Conservation (phyloP, 306 rosid species). For the Quercus gilva region DNA sequence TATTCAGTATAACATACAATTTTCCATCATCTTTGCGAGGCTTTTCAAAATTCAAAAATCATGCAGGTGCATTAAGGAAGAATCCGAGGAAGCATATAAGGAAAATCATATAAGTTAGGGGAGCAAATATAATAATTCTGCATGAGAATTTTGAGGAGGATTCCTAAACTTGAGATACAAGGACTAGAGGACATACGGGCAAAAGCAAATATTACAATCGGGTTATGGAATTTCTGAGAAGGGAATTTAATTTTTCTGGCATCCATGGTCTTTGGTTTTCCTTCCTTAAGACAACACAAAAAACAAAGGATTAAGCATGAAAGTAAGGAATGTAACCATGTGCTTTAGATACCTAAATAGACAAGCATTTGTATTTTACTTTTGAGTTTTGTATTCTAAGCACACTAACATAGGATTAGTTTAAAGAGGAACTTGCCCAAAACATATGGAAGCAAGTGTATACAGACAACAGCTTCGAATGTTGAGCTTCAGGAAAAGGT, state of each 20-base stretch:
- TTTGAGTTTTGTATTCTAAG: conserved; percentile 22
- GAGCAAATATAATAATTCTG: conserved; percentile 23
- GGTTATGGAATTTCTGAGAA: conserved; percentile 43
- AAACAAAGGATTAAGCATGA: conserved; percentile 49
- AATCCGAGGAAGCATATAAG: conserved; percentile 48
- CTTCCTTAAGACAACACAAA: conserved; percentile 22
- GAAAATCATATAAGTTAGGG: conserved; percentile 54
- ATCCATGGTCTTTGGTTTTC: conserved; percentile 26
- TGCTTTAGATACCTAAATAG: conserved; percentile 35
- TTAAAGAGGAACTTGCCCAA: conserved; percentile 30
- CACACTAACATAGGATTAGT: conserved; percentile 25
- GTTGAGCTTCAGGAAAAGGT: conserved; percentile 37
- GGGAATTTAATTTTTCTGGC: conserved; percentile 38
- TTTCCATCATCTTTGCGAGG: conserved; percentile 1
- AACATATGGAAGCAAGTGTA: conserved; percentile 45
- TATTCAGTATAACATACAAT: background rate
- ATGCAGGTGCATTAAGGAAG: conserved; percentile 31
- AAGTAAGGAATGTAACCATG: conserved; percentile 50
- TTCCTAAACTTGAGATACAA: conserved; percentile 56
- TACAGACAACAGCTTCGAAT: conserved; percentile 39
- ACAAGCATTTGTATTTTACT: conserved; percentile 12
- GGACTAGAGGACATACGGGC: conserved; percentile 51
- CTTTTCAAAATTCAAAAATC: conserved; percentile 20
- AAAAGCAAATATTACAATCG: conserved; percentile 36
- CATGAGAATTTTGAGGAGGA: conserved; percentile 56